phyloP scores from a whole-genome alignment of 352 stramenopile genomes.

The Phytopythium montanum region DNA sequence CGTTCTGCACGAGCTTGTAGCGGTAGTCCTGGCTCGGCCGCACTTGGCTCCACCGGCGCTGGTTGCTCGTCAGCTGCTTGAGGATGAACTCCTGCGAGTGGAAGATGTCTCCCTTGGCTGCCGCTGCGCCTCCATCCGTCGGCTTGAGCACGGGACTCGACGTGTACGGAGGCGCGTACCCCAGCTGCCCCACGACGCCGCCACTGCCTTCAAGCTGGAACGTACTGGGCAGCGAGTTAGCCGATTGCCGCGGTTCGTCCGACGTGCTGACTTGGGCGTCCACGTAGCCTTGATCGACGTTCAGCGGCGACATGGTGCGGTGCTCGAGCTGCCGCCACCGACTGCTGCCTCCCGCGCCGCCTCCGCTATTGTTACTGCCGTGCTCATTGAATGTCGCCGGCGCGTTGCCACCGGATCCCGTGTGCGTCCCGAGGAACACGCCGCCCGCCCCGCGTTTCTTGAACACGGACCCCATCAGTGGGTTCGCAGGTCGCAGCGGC shows the following conservation, averaged over 20 bases:
- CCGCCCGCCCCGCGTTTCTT: constrained; percentile 37
- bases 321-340: constrained; percentile 43
- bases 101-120: constrained; percentile 66
- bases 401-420: constrained; percentile 27
- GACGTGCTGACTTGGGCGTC: constrained; percentile 35
- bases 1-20: constrained; percentile 72
- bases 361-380: constrained; percentile 20
- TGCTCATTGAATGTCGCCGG: constrained; percentile 14
- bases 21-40: constrained; percentile 49
- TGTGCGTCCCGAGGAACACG: constrained; percentile 27
- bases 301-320: constrained; percentile 33
- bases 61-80: constrained; percentile 89
- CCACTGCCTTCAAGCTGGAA: constrained; percentile 49
- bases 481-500: constrained; percentile 31
- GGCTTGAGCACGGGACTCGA: constrained; percentile 54
- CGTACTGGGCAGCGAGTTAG: constrained; percentile 60
- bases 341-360: constrained; percentile 5
- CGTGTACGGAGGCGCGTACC: constrained; percentile 31
- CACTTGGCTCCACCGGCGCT: constrained; percentile 96
- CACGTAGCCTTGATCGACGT: constrained; percentile 32
- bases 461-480: constrained; percentile 29
- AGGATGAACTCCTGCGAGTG: constrained; percentile 72
- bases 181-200: neutral
- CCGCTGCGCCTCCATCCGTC: constrained; percentile 22
- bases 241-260: constrained; percentile 33